A percentile compares a stretch with the other conserved stretches of the same genome.
phyloP scores from a whole-genome alignment of 1,284 basidiomycete species.

The Ganoderma meredithae region DNA sequence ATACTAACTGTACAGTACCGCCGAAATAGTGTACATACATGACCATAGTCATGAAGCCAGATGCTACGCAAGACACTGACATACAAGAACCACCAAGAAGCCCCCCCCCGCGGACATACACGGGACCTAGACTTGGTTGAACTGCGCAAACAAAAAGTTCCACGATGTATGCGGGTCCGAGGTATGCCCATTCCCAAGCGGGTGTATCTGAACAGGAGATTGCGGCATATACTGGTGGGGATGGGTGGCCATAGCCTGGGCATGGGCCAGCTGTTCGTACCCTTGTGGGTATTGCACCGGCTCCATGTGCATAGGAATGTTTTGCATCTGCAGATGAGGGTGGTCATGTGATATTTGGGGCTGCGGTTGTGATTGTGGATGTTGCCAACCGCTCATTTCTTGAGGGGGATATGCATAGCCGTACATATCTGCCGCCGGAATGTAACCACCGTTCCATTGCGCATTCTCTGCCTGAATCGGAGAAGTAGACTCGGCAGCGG shows the following conservation, averaged over 20 bases:
- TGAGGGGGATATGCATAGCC: constrained; percentile 31
- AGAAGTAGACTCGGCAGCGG: constrained; percentile 11
- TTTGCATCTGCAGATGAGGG: constrained; percentile 26
- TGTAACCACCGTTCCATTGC: constrained; percentile 26
- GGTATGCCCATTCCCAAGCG: constrained; percentile 25
- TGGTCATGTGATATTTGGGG: constrained; percentile 20
- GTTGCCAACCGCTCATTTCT: constrained; percentile 34
- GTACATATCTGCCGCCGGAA: constrained; percentile 24
- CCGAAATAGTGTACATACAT: neutral
- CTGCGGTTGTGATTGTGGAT: constrained; percentile 35
- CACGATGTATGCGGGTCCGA: constrained; percentile 40
- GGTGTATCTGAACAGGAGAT: constrained; percentile 33
- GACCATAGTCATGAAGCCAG: neutral
- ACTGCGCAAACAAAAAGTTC: constrained; percentile 41
- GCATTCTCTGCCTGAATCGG: constrained; percentile 11
- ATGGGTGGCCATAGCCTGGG: constrained; percentile 13
- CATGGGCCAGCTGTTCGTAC: constrained; percentile 27
- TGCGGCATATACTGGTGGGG: constrained; percentile 27
- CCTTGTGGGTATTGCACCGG: constrained; percentile 27
- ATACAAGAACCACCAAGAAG: constrained; percentile 1
- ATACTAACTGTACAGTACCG: constrained; percentile 1
- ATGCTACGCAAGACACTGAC: neutral
- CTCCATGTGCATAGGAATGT: constrained; percentile 24
- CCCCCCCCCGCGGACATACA: neutral
- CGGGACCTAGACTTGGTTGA: constrained; percentile 27